phyloP scores from a whole-genome alignment of 495 filamentous ascomycete species.

The Tirmania nivea region DNA sequence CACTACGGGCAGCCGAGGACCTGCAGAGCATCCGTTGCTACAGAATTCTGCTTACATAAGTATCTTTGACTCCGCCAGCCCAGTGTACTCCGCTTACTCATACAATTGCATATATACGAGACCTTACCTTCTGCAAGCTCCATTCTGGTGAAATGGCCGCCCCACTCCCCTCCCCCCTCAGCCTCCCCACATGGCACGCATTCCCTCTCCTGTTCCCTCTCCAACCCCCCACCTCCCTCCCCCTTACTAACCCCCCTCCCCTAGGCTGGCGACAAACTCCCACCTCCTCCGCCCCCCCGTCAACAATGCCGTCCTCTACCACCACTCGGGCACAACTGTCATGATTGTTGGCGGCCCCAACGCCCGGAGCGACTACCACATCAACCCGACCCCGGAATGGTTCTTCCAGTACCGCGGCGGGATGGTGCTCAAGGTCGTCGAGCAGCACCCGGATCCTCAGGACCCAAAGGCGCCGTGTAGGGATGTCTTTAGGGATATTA shows the following conservation, averaged over 20 bases:
- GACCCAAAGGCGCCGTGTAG: slow-evolving; percentile 20
- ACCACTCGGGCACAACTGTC: slow-evolving; percentile 46
- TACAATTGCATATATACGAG: too few species aligned
- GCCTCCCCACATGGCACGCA: too few species aligned
- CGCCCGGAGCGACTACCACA: slow-evolving; percentile 92
- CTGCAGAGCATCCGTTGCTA: too few species aligned
- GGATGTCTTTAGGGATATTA: slow-evolving; percentile 52
- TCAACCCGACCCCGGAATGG: slow-evolving; percentile 90
- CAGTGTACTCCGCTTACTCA: too few species aligned
- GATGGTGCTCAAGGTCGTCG: slow-evolving; percentile 85
- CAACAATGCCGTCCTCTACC: slow-evolving; percentile 93
- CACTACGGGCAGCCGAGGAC: too few species aligned
- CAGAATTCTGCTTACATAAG: too few species aligned
- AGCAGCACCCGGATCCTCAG: slow-evolving; percentile 8
- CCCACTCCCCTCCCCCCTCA: too few species aligned
- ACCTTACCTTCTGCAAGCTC: too few species aligned
- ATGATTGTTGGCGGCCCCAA: slow-evolving; percentile 97
- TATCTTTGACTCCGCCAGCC: too few species aligned
- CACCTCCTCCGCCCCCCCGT: slow-evolving; percentile 87
- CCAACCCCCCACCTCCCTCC: background rate
- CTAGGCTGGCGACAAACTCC: slow-evolving; percentile 76
- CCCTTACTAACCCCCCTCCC: background rate
- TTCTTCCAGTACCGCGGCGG: slow-evolving; percentile 90
- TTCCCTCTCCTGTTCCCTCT: background rate
- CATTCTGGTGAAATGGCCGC: too few species aligned